Evolutionary conservation across 1,139 yeast genomes (phyloP).

Genomic region (Protomyces lactucae-debilis): DNA sequence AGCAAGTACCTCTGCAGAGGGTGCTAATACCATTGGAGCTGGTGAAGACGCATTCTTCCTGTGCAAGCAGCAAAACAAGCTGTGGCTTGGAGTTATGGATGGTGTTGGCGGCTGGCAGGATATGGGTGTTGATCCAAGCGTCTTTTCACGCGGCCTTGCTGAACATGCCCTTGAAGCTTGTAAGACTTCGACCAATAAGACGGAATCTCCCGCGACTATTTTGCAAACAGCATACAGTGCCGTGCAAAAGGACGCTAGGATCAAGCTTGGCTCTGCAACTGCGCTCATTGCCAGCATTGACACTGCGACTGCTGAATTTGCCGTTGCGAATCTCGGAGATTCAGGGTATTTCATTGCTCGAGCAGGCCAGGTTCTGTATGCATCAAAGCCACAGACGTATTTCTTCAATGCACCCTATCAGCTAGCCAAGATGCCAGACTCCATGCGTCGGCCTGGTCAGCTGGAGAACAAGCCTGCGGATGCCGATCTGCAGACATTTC

Average conservation of each 20-base stretch:
- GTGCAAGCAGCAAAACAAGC: constrained; percentile 38
- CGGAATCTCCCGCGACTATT: constrained; percentile 7
- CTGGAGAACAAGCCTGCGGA: constrained; percentile 52
- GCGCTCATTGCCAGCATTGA: constrained; percentile 73
- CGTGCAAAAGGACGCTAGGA: constrained; percentile 53
- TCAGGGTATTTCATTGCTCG: constrained; percentile 90
- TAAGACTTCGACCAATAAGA: neutral
- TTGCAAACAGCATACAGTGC: constrained; percentile 6
- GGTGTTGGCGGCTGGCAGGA: constrained; percentile 99
- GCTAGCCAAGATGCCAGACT: constrained; percentile 72
- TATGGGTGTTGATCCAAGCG: constrained; percentile 75
- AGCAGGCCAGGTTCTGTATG: constrained; percentile 54
- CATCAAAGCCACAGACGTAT: constrained; percentile 76
- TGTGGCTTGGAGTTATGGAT: constrained; percentile 81
- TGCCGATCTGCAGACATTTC: constrained; percentile 43
- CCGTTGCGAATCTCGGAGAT: constrained; percentile 78
- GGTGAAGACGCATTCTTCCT: constrained; percentile 23
- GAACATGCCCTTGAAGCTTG: constrained; percentile 12
- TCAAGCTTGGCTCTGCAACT: constrained; percentile 92
- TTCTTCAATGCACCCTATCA: constrained; percentile 88
- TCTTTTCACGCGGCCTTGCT: constrained; percentile 33
- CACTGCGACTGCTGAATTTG: constrained; percentile 49
- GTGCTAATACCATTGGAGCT: neutral
- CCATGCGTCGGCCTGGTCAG: constrained; percentile 52
- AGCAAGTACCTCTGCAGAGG: neutral